Evolutionary conservation across 495 filamentous ascomycete genomes (phyloP).

Genomic region (Diplogelasinospora grovesii): DNA sequence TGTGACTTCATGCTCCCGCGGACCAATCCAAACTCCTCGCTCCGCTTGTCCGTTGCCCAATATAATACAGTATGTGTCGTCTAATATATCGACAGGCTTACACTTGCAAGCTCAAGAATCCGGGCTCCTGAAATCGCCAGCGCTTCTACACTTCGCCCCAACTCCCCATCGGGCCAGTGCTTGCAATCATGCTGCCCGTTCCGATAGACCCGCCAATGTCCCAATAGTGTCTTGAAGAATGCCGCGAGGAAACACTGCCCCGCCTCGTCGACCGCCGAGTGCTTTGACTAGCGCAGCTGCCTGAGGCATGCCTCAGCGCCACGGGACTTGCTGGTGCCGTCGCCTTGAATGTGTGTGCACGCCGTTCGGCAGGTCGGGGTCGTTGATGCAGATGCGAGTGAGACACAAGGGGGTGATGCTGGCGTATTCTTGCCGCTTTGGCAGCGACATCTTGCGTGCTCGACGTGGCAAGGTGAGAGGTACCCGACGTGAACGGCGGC

Average conservation of each 20-base stretch:
- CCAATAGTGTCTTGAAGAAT: constrained; percentile 65
- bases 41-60: constrained; percentile 7
- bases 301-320: constrained; percentile 48
- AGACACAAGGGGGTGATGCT: constrained; percentile 77
- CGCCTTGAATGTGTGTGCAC: constrained; percentile 47
- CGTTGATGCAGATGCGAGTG: constrained; percentile 31
- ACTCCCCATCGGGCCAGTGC: constrained; percentile 58
- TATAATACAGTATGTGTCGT: constrained; percentile 14
- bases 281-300: constrained; percentile 75
- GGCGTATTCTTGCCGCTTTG: constrained; percentile 73
- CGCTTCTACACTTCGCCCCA: constrained; percentile 69
- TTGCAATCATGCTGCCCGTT: constrained; percentile 60
- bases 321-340: constrained; percentile 40
- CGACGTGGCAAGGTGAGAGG: constrained; percentile 39
- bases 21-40: constrained; percentile 12
- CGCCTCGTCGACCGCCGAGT: constrained; percentile 54
- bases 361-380: constrained; percentile 41
- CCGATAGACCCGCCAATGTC: constrained; percentile 74
- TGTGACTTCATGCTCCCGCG: too few species aligned
- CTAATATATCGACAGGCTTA: too few species aligned
- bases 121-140: neutral
- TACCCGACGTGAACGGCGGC: constrained; percentile 31
- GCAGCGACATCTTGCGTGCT: constrained; percentile 60
- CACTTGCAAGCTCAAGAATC: constrained; percentile 4
- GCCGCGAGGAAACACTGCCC: constrained; percentile 56